Base-by-base conservation (phyloP, 2,329 filamentous ascomycete species). In the Aspergillus felis region DNA sequence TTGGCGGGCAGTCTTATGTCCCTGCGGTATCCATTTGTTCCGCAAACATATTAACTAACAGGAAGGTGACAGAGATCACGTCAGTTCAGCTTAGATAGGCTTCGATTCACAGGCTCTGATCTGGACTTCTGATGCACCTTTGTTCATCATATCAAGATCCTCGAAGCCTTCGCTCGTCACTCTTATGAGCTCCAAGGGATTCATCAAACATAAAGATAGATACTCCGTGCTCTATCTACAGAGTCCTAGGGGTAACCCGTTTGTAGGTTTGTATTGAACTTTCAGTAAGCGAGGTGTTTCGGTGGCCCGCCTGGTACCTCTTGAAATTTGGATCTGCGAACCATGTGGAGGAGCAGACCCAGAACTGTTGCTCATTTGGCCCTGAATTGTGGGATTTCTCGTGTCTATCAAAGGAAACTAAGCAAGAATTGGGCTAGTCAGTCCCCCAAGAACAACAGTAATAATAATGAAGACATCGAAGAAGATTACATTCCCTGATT, bases 301-400 rank as follows among this genome's bases (percentile, higher is more conserved):
- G 12, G 32, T 17, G 32, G 32, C 32, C 32, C 32, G 2, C 17
- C 5, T 38, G 14, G 32, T 35, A 17, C 32, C 32, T 38, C 54
- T 50, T 64, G 56, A 66, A 64, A 66, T 66, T 66, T 66, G 61
- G 64, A 66, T 66, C 63, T 66, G 64, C 64, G 64, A 66, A 66
- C 62, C 32, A 53, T 64, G 60, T 57, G 63, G 63, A 61, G 59
- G 61, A 46, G 22, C 48, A 46, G 10, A 10, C 10, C 10, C 8
- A 10, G 28, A 24, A 20, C 42, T 12, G 42, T 46, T 9, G 20
- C 9, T 24, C 41, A n/a, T 44, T n/a, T 3, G 41, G 20, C 20
- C 17, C 7, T 44, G n/a, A 44, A 22, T 46, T 8, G 42, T 20
- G n/a, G 20, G 20, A 20, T 46, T 53, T 49, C 56, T 57, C 53